A percentile compares a stretch with the other conserved stretches of the same genome.
phyloP scores from a whole-genome alignment of 2,329 filamentous ascomycete genomes.

The Colletotrichum sp. region DNA sequence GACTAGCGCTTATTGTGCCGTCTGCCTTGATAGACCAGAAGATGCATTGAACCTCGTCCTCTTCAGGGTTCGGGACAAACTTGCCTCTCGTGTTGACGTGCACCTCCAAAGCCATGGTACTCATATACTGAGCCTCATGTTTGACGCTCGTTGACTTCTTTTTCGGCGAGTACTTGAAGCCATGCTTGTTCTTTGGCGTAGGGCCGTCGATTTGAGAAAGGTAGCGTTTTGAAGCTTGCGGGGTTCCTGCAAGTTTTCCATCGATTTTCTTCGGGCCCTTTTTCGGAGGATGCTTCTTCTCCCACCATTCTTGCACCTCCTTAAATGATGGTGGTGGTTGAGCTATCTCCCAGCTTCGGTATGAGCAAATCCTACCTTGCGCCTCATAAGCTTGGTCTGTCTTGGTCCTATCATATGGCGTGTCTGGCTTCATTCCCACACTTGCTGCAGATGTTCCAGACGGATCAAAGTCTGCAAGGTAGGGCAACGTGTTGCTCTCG shows the following conservation, averaged over 20 bases:
- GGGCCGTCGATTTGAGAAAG: conserved; percentile 89
- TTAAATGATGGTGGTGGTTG: conserved; percentile 70
- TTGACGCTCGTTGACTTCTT: conserved; percentile 76
- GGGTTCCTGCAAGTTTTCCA: conserved; percentile 15
- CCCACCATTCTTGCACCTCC: conserved; percentile 75
- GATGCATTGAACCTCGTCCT: conserved; percentile 86
- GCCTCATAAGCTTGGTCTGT: conserved; percentile 56
- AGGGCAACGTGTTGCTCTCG: conserved; percentile 76
- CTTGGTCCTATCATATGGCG: conserved; percentile 53
- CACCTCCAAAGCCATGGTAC: conserved; percentile 90
- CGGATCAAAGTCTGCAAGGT: conserved; percentile 78
- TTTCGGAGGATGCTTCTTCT: conserved; percentile 33
- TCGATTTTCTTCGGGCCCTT: conserved; percentile 21
- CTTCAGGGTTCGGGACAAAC: conserved; percentile 85
- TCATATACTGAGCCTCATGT: conserved; percentile 93
- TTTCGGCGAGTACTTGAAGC: conserved; percentile 86
- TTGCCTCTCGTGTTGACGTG: conserved; percentile 87
- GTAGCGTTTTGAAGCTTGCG: conserved; percentile 34
- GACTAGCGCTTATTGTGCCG: conserved; percentile 59
- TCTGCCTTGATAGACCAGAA: conserved; percentile 91
- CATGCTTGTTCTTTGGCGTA: conserved; percentile 81
- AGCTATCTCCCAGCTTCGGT: conserved; percentile 80
- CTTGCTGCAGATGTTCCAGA: conserved; percentile 59
- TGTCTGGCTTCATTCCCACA: conserved; percentile 55
- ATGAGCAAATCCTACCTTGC: conserved; percentile 57